phyloP scores from a whole-genome alignment of 805 yeast genomes.

The Kodamaea jinghongensis region DNA sequence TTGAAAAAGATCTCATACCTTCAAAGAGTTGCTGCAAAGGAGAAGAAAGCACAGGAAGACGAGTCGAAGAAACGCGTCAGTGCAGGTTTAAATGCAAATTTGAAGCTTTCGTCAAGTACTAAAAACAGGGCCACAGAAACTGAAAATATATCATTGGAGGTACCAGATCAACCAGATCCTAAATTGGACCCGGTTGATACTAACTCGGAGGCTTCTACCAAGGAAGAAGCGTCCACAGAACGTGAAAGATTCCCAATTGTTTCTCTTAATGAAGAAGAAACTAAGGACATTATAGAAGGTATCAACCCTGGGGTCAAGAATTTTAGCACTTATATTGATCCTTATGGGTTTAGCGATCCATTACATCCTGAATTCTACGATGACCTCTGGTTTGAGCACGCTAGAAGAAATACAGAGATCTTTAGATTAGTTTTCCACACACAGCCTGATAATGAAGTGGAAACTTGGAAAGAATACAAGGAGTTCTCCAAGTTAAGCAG shows the following conservation, averaged over 20 bases:
- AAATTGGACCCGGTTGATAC: slow-evolving; percentile 2
- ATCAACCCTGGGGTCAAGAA: slow-evolving; percentile 36
- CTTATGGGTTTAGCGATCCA: slow-evolving; percentile 88
- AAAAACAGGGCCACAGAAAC: slow-evolving; percentile 7
- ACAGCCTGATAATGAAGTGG: slow-evolving; percentile 93
- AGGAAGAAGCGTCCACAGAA: slow-evolving; percentile 16
- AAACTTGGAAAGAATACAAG: slow-evolving; percentile 87
- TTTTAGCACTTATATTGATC: slow-evolving; percentile 64
- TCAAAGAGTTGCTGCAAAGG: slow-evolving; percentile 61
- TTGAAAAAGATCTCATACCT: slow-evolving; percentile 68
- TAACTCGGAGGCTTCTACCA: slow-evolving; percentile 7
- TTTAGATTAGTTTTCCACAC: slow-evolving; percentile 85
- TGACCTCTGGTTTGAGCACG: slow-evolving; percentile 81
- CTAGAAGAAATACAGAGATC: slow-evolving; percentile 76
- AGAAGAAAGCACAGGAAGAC: slow-evolving; percentile 36
- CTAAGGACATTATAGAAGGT: slow-evolving; percentile 37
- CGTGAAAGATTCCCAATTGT: slow-evolving; percentile 35
- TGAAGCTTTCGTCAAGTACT: slow-evolving; percentile 1
- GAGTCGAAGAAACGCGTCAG: slow-evolving; percentile 35
- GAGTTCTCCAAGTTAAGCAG: slow-evolving; percentile 56
- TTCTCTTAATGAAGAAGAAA: slow-evolving; percentile 42
- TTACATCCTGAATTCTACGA: slow-evolving; percentile 76
- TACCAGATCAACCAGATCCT: slow-evolving; percentile 4
- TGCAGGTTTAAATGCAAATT: slow-evolving; percentile 28
- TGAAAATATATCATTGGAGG: slow-evolving; percentile 6